A percentile compares a stretch with the other conserved stretches of the same genome.
Evolutionary conservation across 768 basidiomycete species (phyloP).

Genomic region (Termitomyces sp.): DNA sequence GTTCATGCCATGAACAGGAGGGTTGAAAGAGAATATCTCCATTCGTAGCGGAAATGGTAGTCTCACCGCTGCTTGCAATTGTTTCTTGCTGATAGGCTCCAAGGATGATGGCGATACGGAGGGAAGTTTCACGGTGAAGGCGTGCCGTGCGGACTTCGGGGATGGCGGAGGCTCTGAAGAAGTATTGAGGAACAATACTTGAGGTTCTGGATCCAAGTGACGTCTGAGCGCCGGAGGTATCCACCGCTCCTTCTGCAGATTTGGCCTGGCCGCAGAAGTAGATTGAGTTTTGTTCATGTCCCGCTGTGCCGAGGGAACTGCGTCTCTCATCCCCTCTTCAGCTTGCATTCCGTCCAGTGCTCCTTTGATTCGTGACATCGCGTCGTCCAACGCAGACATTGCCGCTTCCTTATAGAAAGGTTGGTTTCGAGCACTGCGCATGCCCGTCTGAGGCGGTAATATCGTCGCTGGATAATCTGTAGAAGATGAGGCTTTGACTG

Average conservation of each 20-base stretch:
- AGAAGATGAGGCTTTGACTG: conserved; percentile 1
- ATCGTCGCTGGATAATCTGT: conserved; percentile 20
- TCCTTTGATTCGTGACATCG: conserved; percentile 83
- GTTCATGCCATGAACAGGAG: conserved; percentile 62
- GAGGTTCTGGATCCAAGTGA: conserved; percentile 29
- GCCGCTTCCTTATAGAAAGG: conserved; percentile 41
- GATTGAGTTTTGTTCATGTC: conserved; percentile 19
- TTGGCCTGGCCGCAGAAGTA: conserved; percentile 14
- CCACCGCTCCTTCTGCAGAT: conserved; percentile 43
- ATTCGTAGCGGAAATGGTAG: conserved; percentile 38
- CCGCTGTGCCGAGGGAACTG: conserved; percentile 7
- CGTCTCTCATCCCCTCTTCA: conserved; percentile 28
- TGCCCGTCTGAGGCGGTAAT: conserved; percentile 18
- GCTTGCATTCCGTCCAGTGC: conserved; percentile 67
- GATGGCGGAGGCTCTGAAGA: conserved; percentile 42
- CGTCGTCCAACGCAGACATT: conserved; percentile 76
- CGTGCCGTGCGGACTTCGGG: conserved; percentile 32
- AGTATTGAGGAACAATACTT: conserved; percentile 42
- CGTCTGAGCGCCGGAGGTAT: conserved; percentile 49
- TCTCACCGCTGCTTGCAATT: conserved; percentile 37
- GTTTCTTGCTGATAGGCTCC: conserved; percentile 43
- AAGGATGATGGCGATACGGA: conserved; percentile 26
- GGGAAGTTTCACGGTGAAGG: conserved; percentile 45
- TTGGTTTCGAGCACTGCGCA: conserved; percentile 34
- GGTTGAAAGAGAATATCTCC: conserved; percentile 68